Percentiles rank a stretch among this genome's conserved stretches.
These are phyloP conservation scores for Aspergillus nomiae DNA, from an alignment of 2,329 filamentous ascomycete genomes.

Conservation along the genomic window DNA sequence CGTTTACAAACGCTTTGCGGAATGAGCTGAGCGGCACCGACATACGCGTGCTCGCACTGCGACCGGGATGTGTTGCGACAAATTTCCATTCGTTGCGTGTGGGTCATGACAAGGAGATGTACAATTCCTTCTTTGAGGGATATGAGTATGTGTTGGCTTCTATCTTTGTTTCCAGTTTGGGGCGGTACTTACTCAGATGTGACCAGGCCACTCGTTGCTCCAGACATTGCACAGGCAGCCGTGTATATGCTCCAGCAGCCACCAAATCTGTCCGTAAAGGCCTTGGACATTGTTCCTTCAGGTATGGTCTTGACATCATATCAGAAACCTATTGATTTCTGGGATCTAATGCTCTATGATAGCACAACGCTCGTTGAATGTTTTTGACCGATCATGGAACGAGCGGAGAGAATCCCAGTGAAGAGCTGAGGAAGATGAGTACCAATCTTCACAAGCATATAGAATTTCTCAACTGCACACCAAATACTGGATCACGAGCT, in stretches of 20 bases:
- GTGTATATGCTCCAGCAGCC: constrained; percentile 48
- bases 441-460: no score
- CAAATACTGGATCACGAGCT: no score
- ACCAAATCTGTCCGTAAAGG: constrained; percentile 47
- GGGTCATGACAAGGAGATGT: constrained; percentile 45
- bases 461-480: no score
- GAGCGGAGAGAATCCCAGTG: constrained; percentile 4
- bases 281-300: constrained; percentile 49
- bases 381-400: constrained; percentile 36
- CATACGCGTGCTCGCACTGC: constrained; percentile 50
- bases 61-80: constrained; percentile 52
- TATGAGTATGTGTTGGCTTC: constrained; percentile 33
- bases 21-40: constrained; percentile 51
- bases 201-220: constrained; percentile 40
- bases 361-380: constrained; percentile 36
- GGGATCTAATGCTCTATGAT: background rate
- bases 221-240: constrained; percentile 48
- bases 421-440: background rate
- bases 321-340: background rate
- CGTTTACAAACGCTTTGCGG: constrained; percentile 52
- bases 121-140: constrained; percentile 49
- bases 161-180: background rate
- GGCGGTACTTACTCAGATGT: background rate
- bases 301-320: constrained; percentile 25
- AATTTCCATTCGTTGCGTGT: constrained; percentile 53